Base-by-base conservation (phyloP, 2,329 filamentous ascomycete species). In the Diplocarpon rosae region DNA sequence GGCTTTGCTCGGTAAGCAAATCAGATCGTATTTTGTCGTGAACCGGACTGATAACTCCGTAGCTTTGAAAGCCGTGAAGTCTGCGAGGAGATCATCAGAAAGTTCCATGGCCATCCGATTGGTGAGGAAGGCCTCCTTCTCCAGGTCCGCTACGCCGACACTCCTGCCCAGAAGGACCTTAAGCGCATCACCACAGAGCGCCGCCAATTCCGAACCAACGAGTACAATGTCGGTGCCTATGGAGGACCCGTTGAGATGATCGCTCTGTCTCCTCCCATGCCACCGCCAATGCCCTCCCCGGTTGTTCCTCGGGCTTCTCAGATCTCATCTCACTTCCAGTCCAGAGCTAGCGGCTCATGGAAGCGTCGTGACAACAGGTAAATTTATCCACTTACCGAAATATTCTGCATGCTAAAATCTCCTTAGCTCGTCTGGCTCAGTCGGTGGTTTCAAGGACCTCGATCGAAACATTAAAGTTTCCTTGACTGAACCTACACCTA, bases 131-230 rank as follows among this genome's bases (percentile, higher is more conserved):
- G 83, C 24, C 77, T 92, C 53, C 80, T 89, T 52, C 78, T 92
- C 66, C 89, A 95, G 66, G 88, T 98, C 56, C 89, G 92, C 53
- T 98, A 94, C 63, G 90, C 93, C 51, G 92, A 98, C 61, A 98
- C 92, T 31, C 86, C 92, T 44, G 85, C 90, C 51, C 92, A 98
- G 66, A 98, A 98, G 52, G 80, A 92, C 62, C 74, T 98, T 56
- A 98, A 98, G 74, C 84, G 92, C 52, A 84, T 95, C 62, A 96
- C 90, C 34, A 88, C 92, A 28, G 88, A 95, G 63, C 86, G 89
- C 46, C 88, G 92, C 49, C 87, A 94, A 60, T 96, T 95, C 68
- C 86, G 92, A 48, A 92, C 90, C 47, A 92, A 92, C 46, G 92
- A 96, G 69, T 96, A 96, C 67, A 89, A 89, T 57, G 80, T 81